Base-by-base conservation (phyloP, 2,329 filamentous ascomycete species). In the Xylaria hypoxylon region DNA sequence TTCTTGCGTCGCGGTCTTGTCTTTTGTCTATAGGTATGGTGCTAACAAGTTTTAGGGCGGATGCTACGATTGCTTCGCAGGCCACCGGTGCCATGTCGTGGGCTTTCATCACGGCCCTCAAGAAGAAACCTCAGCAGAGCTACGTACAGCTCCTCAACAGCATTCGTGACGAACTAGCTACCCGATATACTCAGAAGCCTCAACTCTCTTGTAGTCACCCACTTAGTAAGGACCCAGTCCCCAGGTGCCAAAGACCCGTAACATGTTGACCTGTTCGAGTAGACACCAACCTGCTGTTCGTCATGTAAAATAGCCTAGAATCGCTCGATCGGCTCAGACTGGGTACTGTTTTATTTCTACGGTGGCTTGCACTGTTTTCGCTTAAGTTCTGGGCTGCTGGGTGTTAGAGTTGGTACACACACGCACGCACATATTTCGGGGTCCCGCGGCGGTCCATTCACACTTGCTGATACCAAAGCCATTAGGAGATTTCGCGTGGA, bases 1-100 rank as follows among this genome's bases (percentile, higher is more conserved):
- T 26, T 22, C 31, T 55, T 7, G 33, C 7, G 7, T 24, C 38
- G 5, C 22, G 13, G 28, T 45, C 5, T 24, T 31, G 50, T 33
- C 13, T 31, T n/a, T 26, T 4, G 40, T 40, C 10, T 24, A 31
- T 38, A 2, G 0, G 10, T 47, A 51, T 42, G 24, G 50, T 47
- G 38, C 59, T 59, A 51, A 55, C 62, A 13, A 47, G 6, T 19
- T 53, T n/a, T 51, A 57, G 94, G 65, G 92, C 93, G 81, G 96
- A 99, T 79, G 94, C 96, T 13, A 92, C 89, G 31, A 97, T 98
- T 72, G 88, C 86, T 48, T 89, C 93, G 63, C 87, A 97, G 81
- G 95, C 96, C 38, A 99, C 96, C 0, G 96, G 96, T 62, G 96
- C 96, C 79, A 98, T 99, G 96, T 97, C 94, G 3, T 97, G 92